Base-by-base conservation (phyloP, 2,329 filamentous ascomycete genomes). In the Fusarium sp. region DNA sequence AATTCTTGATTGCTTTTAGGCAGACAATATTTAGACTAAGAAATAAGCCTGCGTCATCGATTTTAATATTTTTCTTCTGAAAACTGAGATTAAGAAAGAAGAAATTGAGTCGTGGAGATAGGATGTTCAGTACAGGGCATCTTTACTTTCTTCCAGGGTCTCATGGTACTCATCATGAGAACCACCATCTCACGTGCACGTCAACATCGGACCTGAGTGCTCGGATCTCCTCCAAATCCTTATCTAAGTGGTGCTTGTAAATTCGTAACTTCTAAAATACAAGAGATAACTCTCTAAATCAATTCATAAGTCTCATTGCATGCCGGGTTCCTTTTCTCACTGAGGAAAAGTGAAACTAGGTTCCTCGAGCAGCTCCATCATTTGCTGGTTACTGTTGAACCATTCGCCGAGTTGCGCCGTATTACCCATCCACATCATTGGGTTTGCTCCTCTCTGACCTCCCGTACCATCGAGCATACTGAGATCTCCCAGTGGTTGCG, bases 351-450 rank as follows among this genome's bases (percentile, higher is more conserved):
- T 66, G 26, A 75, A 75, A 31, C 58, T 74, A 13, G 73, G 55
- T 36, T 80, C 78, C 53, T 79, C 75, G 7, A 81, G 49, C 31
- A 80, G 56, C 13, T 75, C 75, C 73, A 80, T 77, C 74, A 80
- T 80, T 66, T 81, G 77, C 58, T 80, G 72, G 49, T 78, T 80
- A 45, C 74, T 79, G 61, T 77, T 80, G 49, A 81, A 79, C 79
- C 79, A 81, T 44, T 79, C 79, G 31, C 79, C 78, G 8, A 81
- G 68, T 52, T 80, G 75, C 17, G 75, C 69, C n/a, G 77, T 77
- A 31, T 77, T 79, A 4, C 78, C 76, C 77, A 80, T 79, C 78
- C 78, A 81, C 63, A 79, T 75, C 70, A 75, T 75, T 1, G 66
- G 71, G 28, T 73, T 75, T 36, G 63, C 56, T 22, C 54, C 61